Base-by-base conservation (phyloP, 2,329 filamentous ascomycete species). In the Capronia epimyces region DNA sequence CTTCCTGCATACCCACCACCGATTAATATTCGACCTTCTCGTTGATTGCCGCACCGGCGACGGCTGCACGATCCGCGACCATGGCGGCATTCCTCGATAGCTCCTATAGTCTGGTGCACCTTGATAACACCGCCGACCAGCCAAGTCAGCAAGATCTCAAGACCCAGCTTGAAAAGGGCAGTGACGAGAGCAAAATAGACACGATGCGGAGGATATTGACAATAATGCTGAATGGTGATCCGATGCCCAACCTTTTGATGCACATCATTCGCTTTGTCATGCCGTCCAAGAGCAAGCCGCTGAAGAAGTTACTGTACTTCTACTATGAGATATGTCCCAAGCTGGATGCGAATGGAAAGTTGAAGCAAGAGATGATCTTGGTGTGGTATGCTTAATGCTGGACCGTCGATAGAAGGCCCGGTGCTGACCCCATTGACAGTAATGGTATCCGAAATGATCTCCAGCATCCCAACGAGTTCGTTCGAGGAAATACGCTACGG, bases 221-320 rank as follows among this genome's bases (percentile, higher is more conserved):
- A 58, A 83, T 96, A 67, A 97, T 98, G 93, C 82, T 98, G 66
- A 97, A 97, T 69, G 93, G 93, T 62, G 91, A 98, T 67, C 84
- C 93, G 34, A 93, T 98, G 85, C 86, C 90, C 21, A 84, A 89
- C 62, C 79, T 98, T 16, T 83, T 98, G 63, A 98, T 98, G 93
- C 93, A 97, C 75, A 98, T 98, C 66, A 98, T 98, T 70, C 89
- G 93, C 69, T 98, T 98, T 69, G 90, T 98, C 64, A 98, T 98
- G 93, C 93, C 93, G 12, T 95, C 89, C 58, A 96, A 94, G 76
- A 89, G 87, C 71, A 98, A 98, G 75, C 77, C 86, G 36, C 77
- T 98, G 64, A 98, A 98, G 81, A 98, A 98, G 77, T 80, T 98
- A 55, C 81, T 98, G 49, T 98, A 98, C 74, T 93, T 98, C 71